These are phyloP conservation scores for Vaccinium corymbosum DNA, from an alignment of 148 eudicot genomes.

Conservation along the genomic window DNA sequence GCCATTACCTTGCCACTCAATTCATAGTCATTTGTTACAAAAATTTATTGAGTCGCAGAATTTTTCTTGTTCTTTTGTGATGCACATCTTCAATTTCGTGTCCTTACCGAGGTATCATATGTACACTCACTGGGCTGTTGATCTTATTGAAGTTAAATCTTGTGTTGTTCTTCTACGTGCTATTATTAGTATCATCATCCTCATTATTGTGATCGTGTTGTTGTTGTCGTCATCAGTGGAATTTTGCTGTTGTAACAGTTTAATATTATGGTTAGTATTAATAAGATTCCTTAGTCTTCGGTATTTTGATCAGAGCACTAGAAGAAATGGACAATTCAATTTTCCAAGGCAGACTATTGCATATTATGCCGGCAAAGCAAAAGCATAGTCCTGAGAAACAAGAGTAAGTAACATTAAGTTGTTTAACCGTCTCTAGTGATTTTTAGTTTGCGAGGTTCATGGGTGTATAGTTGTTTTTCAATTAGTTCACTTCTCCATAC, in stretches of 20 bases:
- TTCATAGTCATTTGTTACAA: neutral
- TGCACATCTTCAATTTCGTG: neutral
- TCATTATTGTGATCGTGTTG: neutral
- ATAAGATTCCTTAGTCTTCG: neutral
- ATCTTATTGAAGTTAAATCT: neutral
- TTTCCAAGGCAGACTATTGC: conserved; percentile 84
- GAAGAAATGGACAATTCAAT: conserved; percentile 1
- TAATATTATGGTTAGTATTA: neutral
- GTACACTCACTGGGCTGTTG: neutral
- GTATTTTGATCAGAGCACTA: conserved; percentile 5
- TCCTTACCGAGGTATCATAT: neutral
- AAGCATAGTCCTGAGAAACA: conserved; percentile 42
- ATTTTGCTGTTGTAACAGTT: neutral
- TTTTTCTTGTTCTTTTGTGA: neutral
- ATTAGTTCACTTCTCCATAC: conserved; percentile 8
- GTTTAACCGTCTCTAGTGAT: conserved; percentile 11
- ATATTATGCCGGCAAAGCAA: conserved; percentile 72
- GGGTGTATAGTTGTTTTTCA: neutral
- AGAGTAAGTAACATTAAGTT: conserved; percentile 48
- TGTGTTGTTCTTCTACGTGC: neutral
- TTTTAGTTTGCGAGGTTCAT: conserved; percentile 15
- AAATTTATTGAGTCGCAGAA: neutral
- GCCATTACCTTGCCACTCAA: neutral
- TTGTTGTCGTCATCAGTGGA: too few species aligned
- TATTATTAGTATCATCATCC: neutral